These are phyloP conservation scores for Phaseolus lunatus DNA, from an alignment of 306 rosid species.

Conservation along the genomic window DNA sequence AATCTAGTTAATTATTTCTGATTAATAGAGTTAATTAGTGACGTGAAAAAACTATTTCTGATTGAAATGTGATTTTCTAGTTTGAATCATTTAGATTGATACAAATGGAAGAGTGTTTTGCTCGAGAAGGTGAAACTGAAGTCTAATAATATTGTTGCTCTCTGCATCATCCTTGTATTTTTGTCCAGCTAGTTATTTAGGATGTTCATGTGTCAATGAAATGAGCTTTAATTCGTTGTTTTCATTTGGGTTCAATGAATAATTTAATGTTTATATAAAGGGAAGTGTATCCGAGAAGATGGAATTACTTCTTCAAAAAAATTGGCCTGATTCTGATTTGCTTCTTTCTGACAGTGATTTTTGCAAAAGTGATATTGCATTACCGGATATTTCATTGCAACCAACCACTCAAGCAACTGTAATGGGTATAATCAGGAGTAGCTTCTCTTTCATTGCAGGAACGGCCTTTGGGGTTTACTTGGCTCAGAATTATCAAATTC, in stretches of 20 bases:
- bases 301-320: not conserved
- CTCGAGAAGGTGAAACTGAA: slow-evolving; percentile 24
- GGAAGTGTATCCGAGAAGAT: slow-evolving; percentile 7
- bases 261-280: not conserved
- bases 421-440: slow-evolving; percentile 80
- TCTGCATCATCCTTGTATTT: not conserved
- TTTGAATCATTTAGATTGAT: not conserved
- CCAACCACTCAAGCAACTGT: slow-evolving; percentile 32
- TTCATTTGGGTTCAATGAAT: slow-evolving; percentile 6
- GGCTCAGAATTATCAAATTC: slow-evolving; percentile 80
- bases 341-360: slow-evolving; percentile 38
- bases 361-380: not conserved
- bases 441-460: slow-evolving; percentile 71
- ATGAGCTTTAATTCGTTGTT: not conserved
- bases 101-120: not conserved
- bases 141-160: not conserved
- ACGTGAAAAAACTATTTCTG: not conserved
- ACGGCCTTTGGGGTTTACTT: slow-evolving; percentile 68
- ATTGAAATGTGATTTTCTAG: not conserved
- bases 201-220: slow-evolving; percentile 13
- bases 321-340: slow-evolving; percentile 29
- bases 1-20: not conserved
- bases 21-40: not conserved
- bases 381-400: slow-evolving; percentile 16
- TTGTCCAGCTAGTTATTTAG: not conserved